phyloP scores from a whole-genome alignment of 2,329 filamentous ascomycete genomes.

The Fusarium chuoi region DNA sequence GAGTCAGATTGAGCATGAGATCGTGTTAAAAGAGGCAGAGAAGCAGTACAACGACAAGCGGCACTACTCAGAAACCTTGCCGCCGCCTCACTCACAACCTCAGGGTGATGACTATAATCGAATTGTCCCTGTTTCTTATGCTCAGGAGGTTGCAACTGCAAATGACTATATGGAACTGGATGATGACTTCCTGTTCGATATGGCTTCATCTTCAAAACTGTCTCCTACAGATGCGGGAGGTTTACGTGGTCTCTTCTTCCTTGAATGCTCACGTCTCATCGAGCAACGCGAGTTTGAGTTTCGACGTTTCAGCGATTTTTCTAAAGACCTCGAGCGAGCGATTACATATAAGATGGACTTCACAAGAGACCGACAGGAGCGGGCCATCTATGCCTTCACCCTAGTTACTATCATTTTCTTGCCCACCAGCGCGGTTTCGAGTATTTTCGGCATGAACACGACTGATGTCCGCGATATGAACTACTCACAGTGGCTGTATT shows the following conservation, averaged over 20 bases:
- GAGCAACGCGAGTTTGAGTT: conserved; percentile 52
- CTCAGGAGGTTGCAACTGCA: conserved; percentile 1
- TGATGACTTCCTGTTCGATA: conserved; percentile 42
- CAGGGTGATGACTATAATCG: conserved; percentile 12
- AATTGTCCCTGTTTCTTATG: not conserved
- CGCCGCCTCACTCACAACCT: conserved; percentile 5
- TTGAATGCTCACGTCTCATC: conserved; percentile 53
- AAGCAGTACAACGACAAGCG: conserved; percentile 6
- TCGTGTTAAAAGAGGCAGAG: conserved; percentile 11
- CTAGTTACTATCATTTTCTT: conserved; percentile 62
- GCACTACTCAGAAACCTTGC: conserved; percentile 2
- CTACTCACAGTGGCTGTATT: conserved; percentile 61
- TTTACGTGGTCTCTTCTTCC: conserved; percentile 51
- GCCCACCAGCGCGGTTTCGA: conserved; percentile 58
- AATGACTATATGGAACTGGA: conserved; percentile 40
- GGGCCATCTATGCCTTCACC: conserved; percentile 61
- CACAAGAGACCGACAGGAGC: conserved; percentile 58
- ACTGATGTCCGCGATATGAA: conserved; percentile 61
- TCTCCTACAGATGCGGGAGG: conserved; percentile 52
- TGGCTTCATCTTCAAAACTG: conserved; percentile 47
- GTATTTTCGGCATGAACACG: conserved; percentile 65
- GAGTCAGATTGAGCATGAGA: conserved; percentile 13
- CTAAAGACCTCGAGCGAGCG: conserved; percentile 45
- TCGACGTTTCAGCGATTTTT: conserved; percentile 45
- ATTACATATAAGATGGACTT: conserved; percentile 51